Evolutionary conservation across 805 yeast species (phyloP).

Genomic region (Candida ortonii): DNA sequence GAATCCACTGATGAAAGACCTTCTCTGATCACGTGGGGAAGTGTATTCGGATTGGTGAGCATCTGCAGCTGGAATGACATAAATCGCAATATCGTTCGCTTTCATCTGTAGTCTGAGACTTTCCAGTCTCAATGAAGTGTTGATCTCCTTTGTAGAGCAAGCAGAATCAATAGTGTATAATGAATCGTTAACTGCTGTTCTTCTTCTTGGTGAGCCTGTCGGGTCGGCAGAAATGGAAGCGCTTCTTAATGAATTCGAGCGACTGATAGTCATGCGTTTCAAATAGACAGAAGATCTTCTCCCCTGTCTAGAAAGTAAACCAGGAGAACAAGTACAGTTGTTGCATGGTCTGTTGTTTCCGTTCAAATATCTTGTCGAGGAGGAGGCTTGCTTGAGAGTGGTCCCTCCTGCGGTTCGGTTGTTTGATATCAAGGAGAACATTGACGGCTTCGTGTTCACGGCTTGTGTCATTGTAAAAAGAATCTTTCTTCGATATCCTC

Average conservation of each 20-base stretch:
- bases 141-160: constrained; percentile 41
- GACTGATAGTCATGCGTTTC: constrained; percentile 29
- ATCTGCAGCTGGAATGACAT: constrained; percentile 60
- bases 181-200: constrained; percentile 22
- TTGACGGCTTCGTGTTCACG: constrained; percentile 38
- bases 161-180: constrained; percentile 26
- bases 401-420: constrained; percentile 32
- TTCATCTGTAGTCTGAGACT: constrained; percentile 65
- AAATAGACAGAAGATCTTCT: constrained; percentile 51
- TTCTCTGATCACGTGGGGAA: constrained; percentile 49
- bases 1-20: constrained; percentile 58
- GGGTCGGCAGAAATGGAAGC: constrained; percentile 26
- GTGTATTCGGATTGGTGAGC: constrained; percentile 65
- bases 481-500: too few relatives aligned
- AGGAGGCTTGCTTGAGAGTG: constrained; percentile 26
- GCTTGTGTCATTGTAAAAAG: constrained; percentile 27
- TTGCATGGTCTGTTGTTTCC: constrained; percentile 50
- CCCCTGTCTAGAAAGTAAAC: constrained; percentile 64
- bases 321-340: constrained; percentile 84
- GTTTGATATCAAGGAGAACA: constrained; percentile 38
- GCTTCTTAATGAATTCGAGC: constrained; percentile 17
- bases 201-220: constrained; percentile 37
- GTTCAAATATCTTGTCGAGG: constrained; percentile 17
- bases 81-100: constrained; percentile 57
- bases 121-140: constrained; percentile 58